Percentiles rank a stretch among this genome's conserved stretches.
Evolutionary conservation across 768 basidiomycete genomes (phyloP).

Genomic region (Dentipellis fragilis): DNA sequence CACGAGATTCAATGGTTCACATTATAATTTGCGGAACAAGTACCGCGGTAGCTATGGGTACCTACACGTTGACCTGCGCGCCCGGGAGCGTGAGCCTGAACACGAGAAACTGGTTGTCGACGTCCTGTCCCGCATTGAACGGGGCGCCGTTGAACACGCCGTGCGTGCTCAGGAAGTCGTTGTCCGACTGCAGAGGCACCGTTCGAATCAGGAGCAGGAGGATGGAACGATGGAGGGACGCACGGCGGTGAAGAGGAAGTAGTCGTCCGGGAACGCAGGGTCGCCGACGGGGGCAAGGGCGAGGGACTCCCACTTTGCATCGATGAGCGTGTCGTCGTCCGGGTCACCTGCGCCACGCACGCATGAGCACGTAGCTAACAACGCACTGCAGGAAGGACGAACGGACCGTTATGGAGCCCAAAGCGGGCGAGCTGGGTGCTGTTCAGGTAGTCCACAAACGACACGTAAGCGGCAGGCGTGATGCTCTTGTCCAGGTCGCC

Average conservation of each 20-base stretch:
- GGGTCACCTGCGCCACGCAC: constrained; percentile 29
- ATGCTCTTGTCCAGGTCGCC: constrained; percentile 38
- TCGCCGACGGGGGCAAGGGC: constrained; percentile 47
- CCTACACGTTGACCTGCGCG: constrained; percentile 3
- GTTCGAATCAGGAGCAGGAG: not conserved
- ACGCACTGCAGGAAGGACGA: not conserved
- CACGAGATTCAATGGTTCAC: too few species aligned
- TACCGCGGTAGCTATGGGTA: too few species aligned
- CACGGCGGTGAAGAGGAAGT: constrained; percentile 56
- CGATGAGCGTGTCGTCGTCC: constrained; percentile 42
- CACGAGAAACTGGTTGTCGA: constrained; percentile 56
- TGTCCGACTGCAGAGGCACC: constrained; percentile 36
- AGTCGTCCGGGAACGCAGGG: constrained; percentile 46
- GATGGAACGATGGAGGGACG: not conserved
- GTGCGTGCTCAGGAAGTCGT: constrained; percentile 49
- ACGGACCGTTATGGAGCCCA: constrained; percentile 49
- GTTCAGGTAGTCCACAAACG: constrained; percentile 49
- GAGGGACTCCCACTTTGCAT: constrained; percentile 60
- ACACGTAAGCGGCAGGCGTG: constrained; percentile 41
- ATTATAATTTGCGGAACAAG: too few species aligned
- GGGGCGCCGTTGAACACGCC: constrained; percentile 41
- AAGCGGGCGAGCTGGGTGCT: constrained; percentile 45
- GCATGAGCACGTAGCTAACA: not conserved
- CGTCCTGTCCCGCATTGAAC: constrained; percentile 43
- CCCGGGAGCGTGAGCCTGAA: constrained; percentile 49